A percentile compares a stretch with the other conserved stretches of the same genome.
phyloP scores from a whole-genome alignment of 805 yeast species.

The Candida palmyrensis region DNA sequence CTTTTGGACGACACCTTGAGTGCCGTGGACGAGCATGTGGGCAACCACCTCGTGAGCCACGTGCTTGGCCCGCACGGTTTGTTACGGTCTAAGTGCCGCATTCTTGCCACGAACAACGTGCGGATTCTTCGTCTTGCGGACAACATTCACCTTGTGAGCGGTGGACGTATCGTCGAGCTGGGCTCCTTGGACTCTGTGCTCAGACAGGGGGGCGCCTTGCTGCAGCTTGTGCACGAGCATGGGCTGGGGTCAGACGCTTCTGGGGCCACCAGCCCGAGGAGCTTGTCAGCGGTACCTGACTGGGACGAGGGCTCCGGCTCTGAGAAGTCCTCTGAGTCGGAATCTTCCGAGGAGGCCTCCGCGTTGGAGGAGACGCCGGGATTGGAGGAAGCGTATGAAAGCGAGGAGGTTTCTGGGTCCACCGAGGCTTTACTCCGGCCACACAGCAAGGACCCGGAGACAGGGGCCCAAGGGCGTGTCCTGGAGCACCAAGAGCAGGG shows the following conservation, averaged over 20 bases:
- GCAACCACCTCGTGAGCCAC: conserved; percentile 74
- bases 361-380: conserved; percentile 30
- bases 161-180: conserved; percentile 63
- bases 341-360: conserved; percentile 14
- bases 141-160: conserved; percentile 60
- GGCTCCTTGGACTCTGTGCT: conserved; percentile 53
- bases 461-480: conserved; percentile 18
- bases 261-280: conserved; percentile 16
- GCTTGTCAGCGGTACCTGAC: no score
- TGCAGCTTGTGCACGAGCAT: conserved; percentile 54
- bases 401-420: conserved; percentile 4
- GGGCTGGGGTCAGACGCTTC: conserved; percentile 47
- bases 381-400: conserved; percentile 19
- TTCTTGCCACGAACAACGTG: conserved; percentile 84
- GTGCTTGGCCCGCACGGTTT: conserved; percentile 82
- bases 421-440: no score
- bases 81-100: conserved; percentile 64
- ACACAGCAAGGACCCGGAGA: conserved; percentile 7
- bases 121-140: conserved; percentile 75
- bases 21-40: conserved; percentile 98
- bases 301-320: conserved; percentile 16
- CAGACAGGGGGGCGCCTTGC: conserved; percentile 43
- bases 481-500: conserved; percentile 82
- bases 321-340: conserved; percentile 25
- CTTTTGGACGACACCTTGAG: conserved; percentile 88